Percentiles rank a stretch among this genome's conserved stretches.
Evolutionary conservation across 345 rosid genomes (phyloP).

Genomic region (Acer negundo): DNA sequence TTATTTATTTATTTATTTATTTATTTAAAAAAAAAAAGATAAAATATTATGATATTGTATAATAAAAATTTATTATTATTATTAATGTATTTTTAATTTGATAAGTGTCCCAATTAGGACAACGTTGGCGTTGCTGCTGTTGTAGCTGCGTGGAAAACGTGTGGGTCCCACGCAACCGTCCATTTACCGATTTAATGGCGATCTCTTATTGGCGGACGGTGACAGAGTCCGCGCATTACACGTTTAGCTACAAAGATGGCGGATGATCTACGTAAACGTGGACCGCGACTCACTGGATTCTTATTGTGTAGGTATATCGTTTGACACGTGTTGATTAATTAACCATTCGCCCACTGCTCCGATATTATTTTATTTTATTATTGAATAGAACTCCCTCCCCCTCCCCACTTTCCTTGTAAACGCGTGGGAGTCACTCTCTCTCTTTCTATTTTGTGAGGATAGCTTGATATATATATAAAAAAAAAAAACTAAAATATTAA

Average conservation of each 20-base stretch:
- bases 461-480: too few relatives aligned
- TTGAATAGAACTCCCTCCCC: too few relatives aligned
- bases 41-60: too few relatives aligned
- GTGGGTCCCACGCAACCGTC: slow-evolving; percentile 21
- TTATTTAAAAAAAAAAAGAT: too few relatives aligned
- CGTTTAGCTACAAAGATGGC: slow-evolving; percentile 18
- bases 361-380: too few relatives aligned
- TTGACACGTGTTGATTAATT: slow-evolving; percentile 23
- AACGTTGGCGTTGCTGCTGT: not conserved
- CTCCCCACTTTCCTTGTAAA: too few relatives aligned
- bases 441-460: too few relatives aligned
- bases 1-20: too few relatives aligned
- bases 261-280: slow-evolving; percentile 38
- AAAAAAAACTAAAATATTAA: too few relatives aligned
- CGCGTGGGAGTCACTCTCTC: too few relatives aligned
- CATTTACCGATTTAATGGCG: not conserved
- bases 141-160: slow-evolving; percentile 27
- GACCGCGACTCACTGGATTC: slow-evolving; percentile 27
- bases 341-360: slow-evolving; percentile 31
- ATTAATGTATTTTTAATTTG: not conserved
- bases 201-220: slow-evolving; percentile 22
- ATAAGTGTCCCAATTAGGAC: slow-evolving; percentile 4
- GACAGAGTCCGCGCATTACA: slow-evolving; percentile 24
- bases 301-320: not conserved
- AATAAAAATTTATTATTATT: not conserved